phyloP scores from a whole-genome alignment of 73 alveolate species.

The Tetrahymena malaccensis region DNA sequence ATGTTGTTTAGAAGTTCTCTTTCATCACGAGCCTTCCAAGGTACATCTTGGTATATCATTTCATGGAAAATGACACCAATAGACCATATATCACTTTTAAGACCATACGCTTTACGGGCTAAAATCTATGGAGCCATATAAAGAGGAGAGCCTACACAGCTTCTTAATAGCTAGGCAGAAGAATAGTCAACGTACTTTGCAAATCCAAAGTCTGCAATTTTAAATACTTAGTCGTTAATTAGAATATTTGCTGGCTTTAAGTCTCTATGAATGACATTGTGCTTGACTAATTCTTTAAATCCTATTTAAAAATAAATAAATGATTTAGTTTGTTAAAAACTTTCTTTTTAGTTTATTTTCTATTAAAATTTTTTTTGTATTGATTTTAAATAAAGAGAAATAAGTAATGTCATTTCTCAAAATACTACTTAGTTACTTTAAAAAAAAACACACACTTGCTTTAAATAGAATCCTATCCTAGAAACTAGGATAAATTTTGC shows the following conservation, averaged over 20 bases:
- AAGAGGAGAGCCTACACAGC: constrained; percentile 63
- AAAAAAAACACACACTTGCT: constrained; percentile 1
- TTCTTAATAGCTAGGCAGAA: constrained; percentile 11
- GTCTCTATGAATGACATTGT: constrained; percentile 38
- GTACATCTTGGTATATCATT: constrained; percentile 39
- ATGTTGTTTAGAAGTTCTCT: constrained; percentile 25
- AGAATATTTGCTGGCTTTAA: constrained; percentile 37
- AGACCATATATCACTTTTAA: constrained; percentile 82
- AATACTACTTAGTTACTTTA: not conserved
- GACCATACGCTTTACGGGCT: constrained; percentile 67
- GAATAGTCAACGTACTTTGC: constrained; percentile 39
- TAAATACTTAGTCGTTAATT: constrained; percentile 14
- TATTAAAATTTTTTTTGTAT: too few species aligned
- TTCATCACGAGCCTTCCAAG: constrained; percentile 47
- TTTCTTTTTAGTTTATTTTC: too few species aligned
- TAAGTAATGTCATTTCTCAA: not conserved
- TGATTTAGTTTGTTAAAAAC: not conserved
- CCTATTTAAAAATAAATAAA: not conserved
- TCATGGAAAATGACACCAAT: constrained; percentile 73
- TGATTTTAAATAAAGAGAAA: not conserved
- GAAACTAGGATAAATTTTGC: not conserved
- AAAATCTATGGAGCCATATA: constrained; percentile 76
- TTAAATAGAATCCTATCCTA: not conserved
- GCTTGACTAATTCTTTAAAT: constrained; percentile 24
- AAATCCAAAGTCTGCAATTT: constrained; percentile 42